Conservation (phyloP, 2,329 filamentous ascomycete genomes). For the Aspergillus japonicus region DNA sequence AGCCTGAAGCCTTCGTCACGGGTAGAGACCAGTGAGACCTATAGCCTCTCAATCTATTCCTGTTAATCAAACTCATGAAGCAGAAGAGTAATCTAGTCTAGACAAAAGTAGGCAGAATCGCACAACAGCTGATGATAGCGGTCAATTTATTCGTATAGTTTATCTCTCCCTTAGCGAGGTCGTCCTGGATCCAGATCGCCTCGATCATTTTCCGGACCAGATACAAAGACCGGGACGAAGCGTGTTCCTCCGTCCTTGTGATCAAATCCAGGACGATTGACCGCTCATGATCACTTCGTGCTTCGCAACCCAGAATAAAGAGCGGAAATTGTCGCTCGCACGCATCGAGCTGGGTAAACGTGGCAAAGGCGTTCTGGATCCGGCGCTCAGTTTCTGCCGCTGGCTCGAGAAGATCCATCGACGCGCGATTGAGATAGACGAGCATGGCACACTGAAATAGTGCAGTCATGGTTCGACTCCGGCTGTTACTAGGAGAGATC, state of each 20-base stretch:
- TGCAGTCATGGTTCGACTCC: neutral
- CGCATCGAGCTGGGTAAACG: neutral
- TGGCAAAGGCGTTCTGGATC: conserved; percentile 1
- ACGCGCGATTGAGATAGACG: conserved; percentile 9
- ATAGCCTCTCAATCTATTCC: too few species aligned
- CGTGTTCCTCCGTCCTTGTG: conserved; percentile 4
- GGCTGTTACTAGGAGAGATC: neutral
- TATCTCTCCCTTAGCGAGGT: conserved; percentile 8
- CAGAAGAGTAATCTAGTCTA: neutral
- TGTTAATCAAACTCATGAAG: too few species aligned
- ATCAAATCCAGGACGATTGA: conserved; percentile 9
- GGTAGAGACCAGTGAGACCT: too few species aligned
- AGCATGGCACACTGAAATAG: conserved; percentile 9
- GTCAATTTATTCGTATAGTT: conserved; percentile 10
- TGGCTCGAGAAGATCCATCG: conserved; percentile 1
- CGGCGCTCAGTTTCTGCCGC: neutral
- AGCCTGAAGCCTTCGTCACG: too few species aligned
- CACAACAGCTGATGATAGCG: conserved; percentile 11
- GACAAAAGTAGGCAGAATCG: conserved; percentile 9
- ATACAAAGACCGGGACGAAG: conserved; percentile 5
- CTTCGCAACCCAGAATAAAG: conserved; percentile 12
- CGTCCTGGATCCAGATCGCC: conserved; percentile 14
- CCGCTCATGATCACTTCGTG: conserved; percentile 9
- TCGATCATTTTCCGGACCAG: conserved; percentile 2
- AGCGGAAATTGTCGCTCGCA: conserved; percentile 13